Evolutionary conservation across 2,329 filamentous ascomycete genomes (phyloP).

Genomic region (Claviceps arundinis): DNA sequence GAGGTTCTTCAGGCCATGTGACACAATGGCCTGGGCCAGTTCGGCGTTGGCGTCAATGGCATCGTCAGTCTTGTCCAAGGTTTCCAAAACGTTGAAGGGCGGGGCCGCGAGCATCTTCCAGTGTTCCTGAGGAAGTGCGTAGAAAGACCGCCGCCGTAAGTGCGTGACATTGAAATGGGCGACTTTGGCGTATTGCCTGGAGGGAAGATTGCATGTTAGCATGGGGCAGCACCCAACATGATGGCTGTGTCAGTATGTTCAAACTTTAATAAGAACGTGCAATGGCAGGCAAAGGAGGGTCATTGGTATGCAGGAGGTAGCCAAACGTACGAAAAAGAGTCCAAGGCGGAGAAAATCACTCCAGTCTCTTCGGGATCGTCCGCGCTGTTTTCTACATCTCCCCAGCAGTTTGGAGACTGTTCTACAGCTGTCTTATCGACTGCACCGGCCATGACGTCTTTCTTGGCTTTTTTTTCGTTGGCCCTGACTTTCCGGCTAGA

Average conservation of each 20-base stretch:
- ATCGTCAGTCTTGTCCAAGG: constrained; percentile 65
- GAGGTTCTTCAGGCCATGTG: constrained; percentile 56
- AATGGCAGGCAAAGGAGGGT: too few relatives aligned
- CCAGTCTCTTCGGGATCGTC: constrained; percentile 67
- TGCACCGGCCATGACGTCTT: constrained; percentile 1
- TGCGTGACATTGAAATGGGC: constrained; percentile 89
- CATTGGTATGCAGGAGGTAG: too few relatives aligned
- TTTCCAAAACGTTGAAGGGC: constrained; percentile 73
- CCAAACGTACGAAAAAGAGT: constrained; percentile 70
- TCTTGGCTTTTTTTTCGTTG: background rate
- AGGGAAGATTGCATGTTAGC: background rate
- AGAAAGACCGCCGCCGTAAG: constrained; percentile 81
- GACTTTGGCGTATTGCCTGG: constrained; percentile 68
- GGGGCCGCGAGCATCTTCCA: constrained; percentile 70
- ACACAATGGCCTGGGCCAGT: constrained; percentile 65
- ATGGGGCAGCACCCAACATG: background rate
- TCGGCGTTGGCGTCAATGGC: constrained; percentile 83
- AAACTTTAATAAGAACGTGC: too few relatives aligned
- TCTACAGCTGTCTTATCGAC: background rate
- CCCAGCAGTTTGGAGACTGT: constrained; percentile 33
- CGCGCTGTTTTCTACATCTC: constrained; percentile 49
- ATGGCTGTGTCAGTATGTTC: background rate
- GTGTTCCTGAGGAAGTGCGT: constrained; percentile 71
- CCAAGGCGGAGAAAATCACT: constrained; percentile 69
- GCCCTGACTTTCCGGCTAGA: background rate